These are phyloP conservation scores for Avena insularis DNA, from an alignment of 176 grass and related monocot species.

Conservation along the genomic window DNA sequence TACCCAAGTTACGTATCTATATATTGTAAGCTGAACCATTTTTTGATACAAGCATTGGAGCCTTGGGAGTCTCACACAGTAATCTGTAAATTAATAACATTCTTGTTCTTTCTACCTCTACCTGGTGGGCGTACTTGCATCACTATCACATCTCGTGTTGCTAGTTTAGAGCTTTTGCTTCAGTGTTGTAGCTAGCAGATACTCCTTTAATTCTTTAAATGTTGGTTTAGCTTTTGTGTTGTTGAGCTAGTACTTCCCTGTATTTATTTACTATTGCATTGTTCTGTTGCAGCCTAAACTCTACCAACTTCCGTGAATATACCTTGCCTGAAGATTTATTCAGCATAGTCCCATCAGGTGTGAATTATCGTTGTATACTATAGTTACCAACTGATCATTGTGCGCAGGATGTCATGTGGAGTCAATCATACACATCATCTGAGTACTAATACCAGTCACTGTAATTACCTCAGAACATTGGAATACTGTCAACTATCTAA, in stretches of 20 bases:
- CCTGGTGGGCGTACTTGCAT: neutral
- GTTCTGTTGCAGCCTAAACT: neutral
- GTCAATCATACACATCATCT: neutral
- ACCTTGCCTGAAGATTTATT: conserved; percentile 19
- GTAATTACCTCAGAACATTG: neutral
- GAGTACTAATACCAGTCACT: neutral
- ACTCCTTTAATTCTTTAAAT: neutral
- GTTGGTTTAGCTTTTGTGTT: neutral
- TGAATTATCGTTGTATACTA: conserved; percentile 17
- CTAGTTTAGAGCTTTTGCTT: neutral
- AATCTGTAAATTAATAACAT: neutral
- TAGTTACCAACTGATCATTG: neutral
- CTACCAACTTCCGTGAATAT: conserved; percentile 1
- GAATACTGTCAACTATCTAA: neutral
- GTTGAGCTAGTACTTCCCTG: neutral
- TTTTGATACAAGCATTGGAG: neutral
- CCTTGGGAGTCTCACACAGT: neutral
- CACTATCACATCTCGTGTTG: neutral
- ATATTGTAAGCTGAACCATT: neutral
- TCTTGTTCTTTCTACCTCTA: neutral
- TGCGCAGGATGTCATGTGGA: neutral
- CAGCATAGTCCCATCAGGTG: conserved; percentile 24
- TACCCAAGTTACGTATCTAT: neutral
- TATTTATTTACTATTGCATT: neutral
- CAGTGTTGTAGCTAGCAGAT: neutral